Evolutionary conservation across 2,329 filamentous ascomycete genomes (phyloP), one percentile per base, ranked within the genome.

Genomic region (Colletotrichum limetticola): DNA sequence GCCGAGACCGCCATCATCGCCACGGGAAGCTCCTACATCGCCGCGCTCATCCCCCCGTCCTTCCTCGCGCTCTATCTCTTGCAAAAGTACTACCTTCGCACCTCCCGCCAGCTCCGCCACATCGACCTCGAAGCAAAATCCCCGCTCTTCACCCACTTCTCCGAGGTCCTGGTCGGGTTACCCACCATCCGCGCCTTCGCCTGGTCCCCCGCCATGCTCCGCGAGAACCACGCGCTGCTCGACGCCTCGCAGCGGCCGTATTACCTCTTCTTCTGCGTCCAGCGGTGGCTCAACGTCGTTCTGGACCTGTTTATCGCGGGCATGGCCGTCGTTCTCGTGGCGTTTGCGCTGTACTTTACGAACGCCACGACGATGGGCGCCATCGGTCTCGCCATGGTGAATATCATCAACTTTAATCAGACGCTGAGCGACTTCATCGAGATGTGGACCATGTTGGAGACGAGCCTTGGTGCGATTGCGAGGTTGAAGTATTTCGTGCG

Each of bases 71-170:
- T 87, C 16, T 86, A 85, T 66, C 67, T 84, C 8, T 81, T 89
- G 11, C 87, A 89, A 69, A 85, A 85, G 55, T 84, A 86, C 74
- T 90, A 90, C 72, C 82, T 90, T n/a, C 82, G 86, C 6, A 90
- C 88, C 1, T 89, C 87, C 0, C 86, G 87, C 4, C 88, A 90
- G 68, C 78, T 90, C 7, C 84, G 89, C 62, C 83, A 88, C 32
- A 79, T 90, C 8, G 88, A 90, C 75, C 81, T 90, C 0, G 88
- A 90, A 76, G 80, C 83, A 28, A 85, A 86, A 70, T 82, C 83
- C 0, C 85, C 86, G 1, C 80, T 89, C 0, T 88, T 86, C 75
- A 85, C 86, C 0, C 85, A 89, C 55, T 89, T 89, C 73, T 80
- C 82, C 4, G 88, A 90, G 74, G 85, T 85, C 1, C 76, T 88